These are phyloP conservation scores for Thozetella sp. DNA, from an alignment of 495 filamentous ascomycete species.

Conservation along the genomic window DNA sequence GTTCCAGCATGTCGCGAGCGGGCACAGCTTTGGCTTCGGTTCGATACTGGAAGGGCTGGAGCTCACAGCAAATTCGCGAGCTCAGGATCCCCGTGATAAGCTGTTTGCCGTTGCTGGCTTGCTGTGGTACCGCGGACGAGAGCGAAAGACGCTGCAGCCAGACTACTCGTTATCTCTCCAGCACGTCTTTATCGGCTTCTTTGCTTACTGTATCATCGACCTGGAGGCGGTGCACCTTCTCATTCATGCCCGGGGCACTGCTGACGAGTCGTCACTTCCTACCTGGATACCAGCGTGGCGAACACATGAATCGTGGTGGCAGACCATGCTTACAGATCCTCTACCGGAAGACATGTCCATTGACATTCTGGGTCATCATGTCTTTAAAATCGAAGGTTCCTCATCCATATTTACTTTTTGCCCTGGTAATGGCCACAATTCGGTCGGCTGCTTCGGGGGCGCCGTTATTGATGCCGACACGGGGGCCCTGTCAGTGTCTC, in stretches of 20 bases:
- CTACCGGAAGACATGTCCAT: too few species aligned
- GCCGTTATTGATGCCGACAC: too few species aligned
- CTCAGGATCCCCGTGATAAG: constrained; percentile 18
- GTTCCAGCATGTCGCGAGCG: constrained; percentile 8
- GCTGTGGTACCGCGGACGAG: not conserved
- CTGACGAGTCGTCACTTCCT: not conserved
- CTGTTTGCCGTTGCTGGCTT: constrained; percentile 20
- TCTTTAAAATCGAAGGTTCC: too few species aligned
- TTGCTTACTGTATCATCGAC: constrained; percentile 19
- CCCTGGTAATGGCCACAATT: too few species aligned
- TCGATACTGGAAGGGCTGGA: constrained; percentile 8
- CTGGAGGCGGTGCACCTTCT: constrained; percentile 7
- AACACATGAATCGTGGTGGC: too few species aligned
- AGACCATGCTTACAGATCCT: too few species aligned
- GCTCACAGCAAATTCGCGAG: constrained; percentile 9
- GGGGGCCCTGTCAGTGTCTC: too few species aligned
- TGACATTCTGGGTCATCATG: too few species aligned
- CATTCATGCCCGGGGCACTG: not conserved
- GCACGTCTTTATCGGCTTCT: constrained; percentile 20
- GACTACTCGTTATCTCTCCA: constrained; percentile 20
- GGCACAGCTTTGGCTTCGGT: not conserved
- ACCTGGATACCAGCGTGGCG: constrained; percentile 12
- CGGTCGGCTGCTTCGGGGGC: too few species aligned
- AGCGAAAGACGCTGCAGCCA: constrained; percentile 5
- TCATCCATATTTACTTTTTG: too few species aligned